Percentiles rank a stretch among this genome's conserved stretches.
Conservation (phyloP, 2,329 filamentous ascomycete species). For the Neodidymelliopsis sp. region DNA sequence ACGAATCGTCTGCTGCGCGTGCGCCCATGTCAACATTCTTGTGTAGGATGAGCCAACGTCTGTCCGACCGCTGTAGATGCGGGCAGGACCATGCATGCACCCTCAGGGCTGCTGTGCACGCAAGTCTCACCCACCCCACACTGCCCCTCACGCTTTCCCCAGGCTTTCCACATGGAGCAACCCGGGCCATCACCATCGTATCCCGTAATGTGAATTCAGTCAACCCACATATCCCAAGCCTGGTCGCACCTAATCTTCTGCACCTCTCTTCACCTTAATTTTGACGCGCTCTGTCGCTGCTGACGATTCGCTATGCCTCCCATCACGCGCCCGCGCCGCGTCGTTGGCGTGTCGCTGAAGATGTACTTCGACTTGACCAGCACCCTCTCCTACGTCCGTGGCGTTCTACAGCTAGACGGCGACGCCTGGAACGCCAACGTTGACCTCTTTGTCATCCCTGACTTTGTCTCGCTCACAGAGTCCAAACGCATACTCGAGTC, state of each 20-base stretch:
- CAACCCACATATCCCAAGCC: neutral
- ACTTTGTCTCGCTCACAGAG: constrained; percentile 73
- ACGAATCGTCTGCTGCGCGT: neutral
- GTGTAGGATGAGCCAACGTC: constrained; percentile 1
- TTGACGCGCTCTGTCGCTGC: neutral
- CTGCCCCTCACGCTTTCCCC: constrained; percentile 4
- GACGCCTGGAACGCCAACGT: constrained; percentile 64
- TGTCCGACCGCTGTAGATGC: neutral
- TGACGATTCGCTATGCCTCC: constrained; percentile 36
- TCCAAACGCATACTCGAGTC: constrained; percentile 58
- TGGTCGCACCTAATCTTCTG: neutral
- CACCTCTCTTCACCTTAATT: constrained; percentile 1
- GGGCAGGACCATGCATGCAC: neutral
- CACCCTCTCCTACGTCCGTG: constrained; percentile 61
- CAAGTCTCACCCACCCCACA: constrained; percentile 5
- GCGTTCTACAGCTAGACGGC: constrained; percentile 53
- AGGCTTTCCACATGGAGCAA: constrained; percentile 5
- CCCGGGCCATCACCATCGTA: neutral
- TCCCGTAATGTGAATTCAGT: neutral
- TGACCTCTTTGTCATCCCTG: constrained; percentile 79
- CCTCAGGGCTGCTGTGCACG: constrained; percentile 1
- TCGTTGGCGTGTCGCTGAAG: constrained; percentile 78
- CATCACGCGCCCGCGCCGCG: constrained; percentile 59
- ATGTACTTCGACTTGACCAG: constrained; percentile 78
- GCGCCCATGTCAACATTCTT: constrained; percentile 5